Evolutionary conservation across 257 asterid genomes (phyloP), one percentile per base, ranked within the genome.

Genomic region (Verbascum thapsus): DNA sequence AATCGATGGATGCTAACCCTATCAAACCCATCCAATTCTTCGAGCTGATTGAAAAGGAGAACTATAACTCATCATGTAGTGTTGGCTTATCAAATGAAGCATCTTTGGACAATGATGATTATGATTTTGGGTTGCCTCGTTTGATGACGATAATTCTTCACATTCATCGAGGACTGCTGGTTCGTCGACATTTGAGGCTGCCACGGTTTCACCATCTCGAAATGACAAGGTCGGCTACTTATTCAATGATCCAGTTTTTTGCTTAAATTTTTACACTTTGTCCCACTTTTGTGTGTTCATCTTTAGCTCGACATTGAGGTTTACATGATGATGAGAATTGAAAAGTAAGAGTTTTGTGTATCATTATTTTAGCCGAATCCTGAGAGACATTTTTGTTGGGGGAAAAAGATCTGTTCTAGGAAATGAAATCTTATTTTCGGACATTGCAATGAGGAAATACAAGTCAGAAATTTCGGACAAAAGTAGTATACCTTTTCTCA

Each of bases 111-210:
- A 64, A 73, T 51, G 96, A 90, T 58, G 88, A 81, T 7, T 81
- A 74, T 41, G 95, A 76, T 22, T 76, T 87, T 6, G 77, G 40
- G 12, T 57, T 2, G 59, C 75, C 18, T 79, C 80, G 4, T 60
- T 3, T n/a, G 85, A 80, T 40, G 97, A 91, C 49, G 97, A 89
- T 61, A 69, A 68, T 58, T 88, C 95, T 16, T 80, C 92, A 3
- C 89, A 86, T 66, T 91, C 96, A 2, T 84, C 96, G 11, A 80
- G 76, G 78, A 82, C 87, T 37, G 75, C 79, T 53, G 81, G 85
- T 10, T 83, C 91, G 26, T 79, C 84, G 13, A 61, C 73, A 12
- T 65, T 79, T 62, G 90, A 75, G 67, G 72, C 73, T 62, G n/a
- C n/a, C n/a, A 71, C 74, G 47, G 74, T 78, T 63, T 83, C 95